Conservation (phyloP, 1,284 basidiomycete species). For the Coriolopsis trogii region DNA sequence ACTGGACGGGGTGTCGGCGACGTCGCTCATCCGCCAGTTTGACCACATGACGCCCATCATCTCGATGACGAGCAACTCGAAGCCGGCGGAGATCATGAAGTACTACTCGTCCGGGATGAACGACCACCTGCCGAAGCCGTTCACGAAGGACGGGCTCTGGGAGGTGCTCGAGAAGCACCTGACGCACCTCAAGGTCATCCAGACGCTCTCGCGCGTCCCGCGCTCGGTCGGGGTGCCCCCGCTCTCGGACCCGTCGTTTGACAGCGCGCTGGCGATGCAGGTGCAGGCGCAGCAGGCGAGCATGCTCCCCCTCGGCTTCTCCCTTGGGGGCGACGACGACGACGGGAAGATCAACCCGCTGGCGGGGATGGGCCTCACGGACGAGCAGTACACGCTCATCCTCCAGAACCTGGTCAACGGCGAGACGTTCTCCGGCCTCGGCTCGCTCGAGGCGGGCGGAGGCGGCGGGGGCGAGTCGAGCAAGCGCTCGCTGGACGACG, state of each 20-base stretch:
- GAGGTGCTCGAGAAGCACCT: conserved; percentile 97
- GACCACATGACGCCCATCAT: conserved; percentile 96
- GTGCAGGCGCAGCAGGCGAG: conserved; percentile 17
- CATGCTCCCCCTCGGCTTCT: conserved; percentile 22
- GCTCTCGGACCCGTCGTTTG: conserved; percentile 62
- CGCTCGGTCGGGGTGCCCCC: conserved; percentile 75
- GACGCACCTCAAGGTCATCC: conserved; percentile 89
- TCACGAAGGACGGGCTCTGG: conserved; percentile 89
- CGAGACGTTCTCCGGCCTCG: conserved; percentile 50
- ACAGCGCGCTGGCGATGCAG: conserved; percentile 49
- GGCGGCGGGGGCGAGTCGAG: conserved; percentile 27
- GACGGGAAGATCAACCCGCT: conserved; percentile 70
- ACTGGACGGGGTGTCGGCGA: conserved; percentile 88
- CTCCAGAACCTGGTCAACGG: conserved; percentile 65
- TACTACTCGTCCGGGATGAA: conserved; percentile 95
- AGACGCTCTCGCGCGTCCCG: conserved; percentile 76
- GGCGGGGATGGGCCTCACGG: conserved; percentile 73
- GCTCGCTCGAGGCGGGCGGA: conserved; percentile 33
- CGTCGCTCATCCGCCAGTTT: conserved; percentile 91
- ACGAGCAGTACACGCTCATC: conserved; percentile 75
- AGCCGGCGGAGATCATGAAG: conserved; percentile 90
- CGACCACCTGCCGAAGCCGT: conserved; percentile 96
- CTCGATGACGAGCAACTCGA: conserved; percentile 94
- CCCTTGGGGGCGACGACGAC: conserved; percentile 45
- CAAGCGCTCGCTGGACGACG: conserved; percentile 50